Conservation (phyloP, 169 alveolate genomes). For the Toxoplasma gondii region DNA sequence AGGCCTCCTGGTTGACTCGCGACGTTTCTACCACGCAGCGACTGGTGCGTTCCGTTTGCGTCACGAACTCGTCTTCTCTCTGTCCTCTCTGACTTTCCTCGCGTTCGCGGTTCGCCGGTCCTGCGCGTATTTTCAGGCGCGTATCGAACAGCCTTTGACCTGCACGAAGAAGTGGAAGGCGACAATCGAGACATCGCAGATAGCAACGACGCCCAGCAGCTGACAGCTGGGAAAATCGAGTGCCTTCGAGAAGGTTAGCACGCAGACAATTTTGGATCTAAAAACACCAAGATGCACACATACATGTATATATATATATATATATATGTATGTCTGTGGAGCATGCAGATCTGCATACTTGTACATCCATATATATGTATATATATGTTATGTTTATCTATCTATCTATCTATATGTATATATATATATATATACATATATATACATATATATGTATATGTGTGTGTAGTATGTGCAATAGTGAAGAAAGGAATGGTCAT, state of each 20-base stretch:
- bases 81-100: no score
- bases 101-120: no score
- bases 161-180: not conserved
- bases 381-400: no score
- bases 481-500: not conserved
- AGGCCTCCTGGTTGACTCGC: no score
- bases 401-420: no score
- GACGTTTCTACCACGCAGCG: no score
- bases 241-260: not conserved
- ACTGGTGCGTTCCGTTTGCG: no score
- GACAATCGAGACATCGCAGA: not conserved
- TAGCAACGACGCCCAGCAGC: not conserved
- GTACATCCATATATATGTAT: not conserved
- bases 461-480: not conserved
- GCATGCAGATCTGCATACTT: not conserved
- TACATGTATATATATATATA: not conserved
- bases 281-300: not conserved
- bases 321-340: not conserved
- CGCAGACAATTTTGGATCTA: not conserved
- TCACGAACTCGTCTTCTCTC: no score
- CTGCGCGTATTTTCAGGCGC: no score
- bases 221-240: not conserved
- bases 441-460: not conserved
- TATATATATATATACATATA: not conserved
- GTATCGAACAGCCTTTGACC: no score